Base-by-base conservation (phyloP, 2,329 filamentous ascomycete genomes). In the Westerdykella ornata region DNA sequence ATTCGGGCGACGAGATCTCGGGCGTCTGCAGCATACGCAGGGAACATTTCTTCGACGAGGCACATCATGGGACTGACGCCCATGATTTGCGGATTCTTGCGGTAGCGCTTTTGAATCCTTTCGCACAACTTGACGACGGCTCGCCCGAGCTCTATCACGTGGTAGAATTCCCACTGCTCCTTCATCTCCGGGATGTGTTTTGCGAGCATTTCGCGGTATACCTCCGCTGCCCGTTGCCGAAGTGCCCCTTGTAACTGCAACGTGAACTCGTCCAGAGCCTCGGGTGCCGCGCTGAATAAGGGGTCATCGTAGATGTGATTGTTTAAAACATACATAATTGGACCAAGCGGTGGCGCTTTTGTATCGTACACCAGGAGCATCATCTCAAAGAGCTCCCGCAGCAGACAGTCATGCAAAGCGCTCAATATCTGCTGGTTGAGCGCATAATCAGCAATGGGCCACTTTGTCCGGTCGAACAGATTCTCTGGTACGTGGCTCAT, bases 51-150 rank as follows among this genome's bases (percentile, higher is more conserved):
- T 51, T 85, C 78, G 5, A 95, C 81, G 22, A 97, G 72, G 28
- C 92, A 84, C 35, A 77, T 80, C 53, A 81, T 67, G 11, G 78
- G 78, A 43, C 77, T 78, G 14, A 80, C 77, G 19, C 88, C 88
- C 80, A 95, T 84, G 44, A 97, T 85, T 47, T 88, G 83, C 1
- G 87, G 87, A 44, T 84, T 92, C 55, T 85, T 90, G 54, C 81
- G 81, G 67, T 95, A 98, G 37, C 90, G 81, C 68, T 97, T 97
- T 64, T 88, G 84, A 38, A 96, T 94, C 60, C 84, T 86, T 56
- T 94, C 83, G 48, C 85, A 87, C 22, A 96, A 74, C 51, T 86
- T 88, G 37, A 88, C 82, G 4, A 97, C 87, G 1, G 81, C 80
- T 60, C 92, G 87, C 13, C 89, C 88, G 17, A 98, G 77, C 58